These are phyloP conservation scores for Trametes maxima DNA, from an alignment of 768 basidiomycete genomes.

Conservation along the genomic window DNA sequence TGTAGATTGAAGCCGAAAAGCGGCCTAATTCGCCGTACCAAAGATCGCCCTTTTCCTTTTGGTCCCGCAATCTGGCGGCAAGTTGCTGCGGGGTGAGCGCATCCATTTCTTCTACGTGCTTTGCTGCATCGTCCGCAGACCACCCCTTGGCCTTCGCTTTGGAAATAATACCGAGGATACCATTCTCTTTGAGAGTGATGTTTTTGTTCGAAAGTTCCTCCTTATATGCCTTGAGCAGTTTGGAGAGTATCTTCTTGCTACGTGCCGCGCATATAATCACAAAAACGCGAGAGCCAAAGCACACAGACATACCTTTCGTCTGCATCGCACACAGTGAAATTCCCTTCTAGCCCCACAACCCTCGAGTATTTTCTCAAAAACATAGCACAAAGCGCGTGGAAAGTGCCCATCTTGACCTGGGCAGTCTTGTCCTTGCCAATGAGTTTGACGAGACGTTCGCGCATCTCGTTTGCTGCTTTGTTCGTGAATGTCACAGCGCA, in stretches of 20 bases:
- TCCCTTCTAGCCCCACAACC: conserved; percentile 59
- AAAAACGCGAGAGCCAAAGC: not conserved
- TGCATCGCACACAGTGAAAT: conserved; percentile 83
- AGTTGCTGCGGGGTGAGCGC: conserved; percentile 1
- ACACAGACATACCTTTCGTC: conserved; percentile 63
- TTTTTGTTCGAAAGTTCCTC: conserved; percentile 48
- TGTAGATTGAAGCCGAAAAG: conserved; percentile 56
- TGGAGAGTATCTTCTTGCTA: conserved; percentile 69
- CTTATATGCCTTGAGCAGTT: conserved; percentile 58
- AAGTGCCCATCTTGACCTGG: conserved; percentile 71
- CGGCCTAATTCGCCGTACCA: conserved; percentile 20
- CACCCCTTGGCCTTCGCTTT: conserved; percentile 67
- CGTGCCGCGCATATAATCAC: conserved; percentile 6
- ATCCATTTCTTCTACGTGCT: conserved; percentile 9
- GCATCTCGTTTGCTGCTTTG: conserved; percentile 90
- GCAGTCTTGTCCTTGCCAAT: conserved; percentile 62
- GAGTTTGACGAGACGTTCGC: conserved; percentile 62
- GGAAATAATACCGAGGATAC: conserved; percentile 65
- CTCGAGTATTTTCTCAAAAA: conserved; percentile 69
- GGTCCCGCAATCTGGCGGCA: not conserved
- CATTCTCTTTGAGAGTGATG: conserved; percentile 56
- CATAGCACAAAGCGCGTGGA: conserved; percentile 73
- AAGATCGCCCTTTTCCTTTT: not conserved
- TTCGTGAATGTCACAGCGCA: conserved; percentile 89
- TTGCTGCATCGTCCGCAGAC: conserved; percentile 48